phyloP scores from a whole-genome alignment of 2,329 filamentous ascomycete genomes.

The Pseudocercospora ulei region DNA sequence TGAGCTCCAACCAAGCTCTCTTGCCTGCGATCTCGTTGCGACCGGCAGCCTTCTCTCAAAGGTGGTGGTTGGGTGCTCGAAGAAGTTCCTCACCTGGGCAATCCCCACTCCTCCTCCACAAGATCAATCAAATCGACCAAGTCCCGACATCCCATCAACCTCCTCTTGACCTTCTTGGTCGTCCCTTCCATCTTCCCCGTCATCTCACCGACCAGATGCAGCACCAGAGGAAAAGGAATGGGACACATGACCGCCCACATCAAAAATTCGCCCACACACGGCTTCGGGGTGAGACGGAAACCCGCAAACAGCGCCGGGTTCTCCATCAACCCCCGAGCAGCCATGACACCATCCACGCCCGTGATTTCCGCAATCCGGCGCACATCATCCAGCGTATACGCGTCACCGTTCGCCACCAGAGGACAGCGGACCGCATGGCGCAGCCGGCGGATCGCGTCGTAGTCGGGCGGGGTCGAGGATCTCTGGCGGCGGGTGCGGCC shows the following conservation, averaged over 20 bases:
- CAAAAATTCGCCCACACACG: constrained; percentile 55
- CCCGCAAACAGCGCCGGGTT: constrained; percentile 59
- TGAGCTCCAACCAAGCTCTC: too few species aligned
- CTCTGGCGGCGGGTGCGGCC: constrained; percentile 54
- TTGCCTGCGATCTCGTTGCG: too few species aligned
- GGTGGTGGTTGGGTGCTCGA: too few species aligned
- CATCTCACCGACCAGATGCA: constrained; percentile 62
- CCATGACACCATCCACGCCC: constrained; percentile 51
- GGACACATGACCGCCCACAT: constrained; percentile 48
- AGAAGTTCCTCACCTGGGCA: not conserved
- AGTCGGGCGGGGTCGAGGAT: constrained; percentile 52
- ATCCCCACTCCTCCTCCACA: constrained; percentile 28
- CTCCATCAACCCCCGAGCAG: constrained; percentile 56
- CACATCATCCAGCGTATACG: constrained; percentile 47
- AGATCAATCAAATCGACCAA: constrained; percentile 33
- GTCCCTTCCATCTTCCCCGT: constrained; percentile 49
- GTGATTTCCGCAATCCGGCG: constrained; percentile 31
- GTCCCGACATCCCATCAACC: constrained; percentile 29
- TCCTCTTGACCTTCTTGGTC: constrained; percentile 36
- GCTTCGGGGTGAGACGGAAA: constrained; percentile 50
- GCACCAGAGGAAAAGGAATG: constrained; percentile 53
- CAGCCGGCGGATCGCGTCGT: constrained; percentile 51
- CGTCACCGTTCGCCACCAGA: constrained; percentile 59
- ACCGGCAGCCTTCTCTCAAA: too few species aligned
- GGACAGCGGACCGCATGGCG: constrained; percentile 49